phyloP scores from a whole-genome alignment of 1,284 basidiomycete genomes.

The Pulchroboletus neoregius region DNA sequence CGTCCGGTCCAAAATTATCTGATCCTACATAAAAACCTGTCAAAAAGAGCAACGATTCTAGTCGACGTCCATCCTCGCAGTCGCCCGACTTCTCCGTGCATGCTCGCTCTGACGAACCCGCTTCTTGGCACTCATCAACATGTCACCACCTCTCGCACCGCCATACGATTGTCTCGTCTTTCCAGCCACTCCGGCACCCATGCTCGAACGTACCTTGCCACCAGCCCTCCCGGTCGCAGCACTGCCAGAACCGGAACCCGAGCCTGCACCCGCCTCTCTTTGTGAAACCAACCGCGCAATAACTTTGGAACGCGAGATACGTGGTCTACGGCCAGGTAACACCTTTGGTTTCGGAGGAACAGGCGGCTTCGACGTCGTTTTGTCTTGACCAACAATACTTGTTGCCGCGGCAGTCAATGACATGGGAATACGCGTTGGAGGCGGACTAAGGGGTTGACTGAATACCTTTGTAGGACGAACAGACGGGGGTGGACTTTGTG shows the following conservation, averaged over 20 bases:
- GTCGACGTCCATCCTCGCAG: slow-evolving; percentile 31
- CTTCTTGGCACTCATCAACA: slow-evolving; percentile 60
- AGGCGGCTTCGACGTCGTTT: slow-evolving; percentile 15
- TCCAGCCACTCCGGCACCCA: slow-evolving; percentile 46
- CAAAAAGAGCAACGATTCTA: too few species aligned
- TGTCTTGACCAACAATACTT: slow-evolving; percentile 20
- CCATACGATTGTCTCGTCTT: slow-evolving; percentile 42
- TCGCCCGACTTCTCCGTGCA: slow-evolving; percentile 41
- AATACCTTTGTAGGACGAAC: slow-evolving; percentile 42
- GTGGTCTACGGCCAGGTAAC: slow-evolving; percentile 55
- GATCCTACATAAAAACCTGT: too few species aligned
- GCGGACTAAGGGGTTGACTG: slow-evolving; percentile 45
- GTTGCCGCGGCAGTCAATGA: slow-evolving; percentile 35
- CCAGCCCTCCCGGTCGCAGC: background rate
- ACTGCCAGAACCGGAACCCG: slow-evolving; percentile 16
- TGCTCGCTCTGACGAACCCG: slow-evolving; percentile 67
- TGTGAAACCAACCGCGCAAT: slow-evolving; percentile 73
- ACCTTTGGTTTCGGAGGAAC: slow-evolving; percentile 38
- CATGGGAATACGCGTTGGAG: slow-evolving; percentile 26
- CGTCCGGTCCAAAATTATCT: slow-evolving; percentile 6
- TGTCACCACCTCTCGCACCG: slow-evolving; percentile 32
- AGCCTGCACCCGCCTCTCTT: slow-evolving; percentile 40
- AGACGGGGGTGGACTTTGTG: slow-evolving; percentile 26
- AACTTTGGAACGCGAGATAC: slow-evolving; percentile 73
- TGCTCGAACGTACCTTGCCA: slow-evolving; percentile 50